Evolutionary conservation across 192 early-diverging fungal genomes (phyloP).

Genomic region (Backusella parvicylindrica): DNA sequence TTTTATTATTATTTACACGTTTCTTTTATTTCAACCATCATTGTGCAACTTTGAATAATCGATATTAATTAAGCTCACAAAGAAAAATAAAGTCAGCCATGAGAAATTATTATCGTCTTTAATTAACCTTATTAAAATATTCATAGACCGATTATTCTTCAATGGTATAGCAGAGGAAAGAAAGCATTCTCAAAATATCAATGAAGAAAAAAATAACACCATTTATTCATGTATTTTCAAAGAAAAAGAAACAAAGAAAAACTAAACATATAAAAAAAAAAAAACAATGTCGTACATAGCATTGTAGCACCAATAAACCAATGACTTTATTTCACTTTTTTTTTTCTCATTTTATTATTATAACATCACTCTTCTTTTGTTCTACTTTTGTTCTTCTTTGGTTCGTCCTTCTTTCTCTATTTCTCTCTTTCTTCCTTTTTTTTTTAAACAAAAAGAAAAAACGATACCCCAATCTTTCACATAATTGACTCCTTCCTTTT

Average conservation of each 20-base stretch:
- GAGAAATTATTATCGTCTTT: not conserved
- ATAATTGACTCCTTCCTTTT: not conserved
- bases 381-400: not conserved
- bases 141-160: not conserved
- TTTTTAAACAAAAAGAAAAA: not conserved
- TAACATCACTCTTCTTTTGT: not conserved
- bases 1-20: not conserved
- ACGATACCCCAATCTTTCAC: not conserved
- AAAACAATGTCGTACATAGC: not conserved
- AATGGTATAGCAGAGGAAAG: not conserved
- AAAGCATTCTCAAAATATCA: not conserved
- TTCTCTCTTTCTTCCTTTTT: not conserved
- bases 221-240: not conserved
- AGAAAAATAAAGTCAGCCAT: constrained; percentile 3
- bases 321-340: not conserved
- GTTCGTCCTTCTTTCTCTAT: not conserved
- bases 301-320: not conserved
- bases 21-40: not conserved
- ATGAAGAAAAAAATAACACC: not conserved
- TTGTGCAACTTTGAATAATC: not conserved
- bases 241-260: not conserved
- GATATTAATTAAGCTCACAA: not conserved
- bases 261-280: not conserved
- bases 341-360: not conserved
- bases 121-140: not conserved